These are phyloP conservation scores for Globisporangium megalacanthum DNA, from an alignment of 352 stramenopile genomes.

Conservation along the genomic window DNA sequence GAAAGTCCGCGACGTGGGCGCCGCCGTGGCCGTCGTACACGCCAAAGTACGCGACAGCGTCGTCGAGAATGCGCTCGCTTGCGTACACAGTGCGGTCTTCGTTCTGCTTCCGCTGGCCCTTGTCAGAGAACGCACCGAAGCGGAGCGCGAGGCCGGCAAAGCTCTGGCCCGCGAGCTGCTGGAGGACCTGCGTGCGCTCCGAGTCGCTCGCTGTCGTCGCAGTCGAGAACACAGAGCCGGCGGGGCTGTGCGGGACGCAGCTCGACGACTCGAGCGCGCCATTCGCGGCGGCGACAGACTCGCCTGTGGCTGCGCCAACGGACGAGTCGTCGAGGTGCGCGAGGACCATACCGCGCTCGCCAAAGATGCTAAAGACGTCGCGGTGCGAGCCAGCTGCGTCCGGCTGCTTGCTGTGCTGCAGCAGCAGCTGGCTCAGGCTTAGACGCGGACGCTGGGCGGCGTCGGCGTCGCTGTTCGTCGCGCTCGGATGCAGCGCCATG, in stretches of 20 bases:
- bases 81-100: slow-evolving; percentile 63
- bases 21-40: slow-evolving; percentile 83
- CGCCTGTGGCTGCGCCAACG: slow-evolving; percentile 9
- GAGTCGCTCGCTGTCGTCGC: slow-evolving; percentile 70
- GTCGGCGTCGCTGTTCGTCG: slow-evolving; percentile 10
- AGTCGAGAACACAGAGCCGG: slow-evolving; percentile 66
- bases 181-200: slow-evolving; percentile 57
- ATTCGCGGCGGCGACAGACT: slow-evolving; percentile 1
- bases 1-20: slow-evolving; percentile 55
- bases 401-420: slow-evolving; percentile 46
- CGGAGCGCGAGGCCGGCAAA: slow-evolving; percentile 47
- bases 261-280: slow-evolving; percentile 12
- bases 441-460: slow-evolving; percentile 22
- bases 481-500: slow-evolving; percentile 14
- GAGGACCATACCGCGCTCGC: slow-evolving; percentile 66
- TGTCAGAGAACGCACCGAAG: slow-evolving; percentile 72
- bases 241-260: slow-evolving; percentile 47
- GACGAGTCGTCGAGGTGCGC: slow-evolving; percentile 22
- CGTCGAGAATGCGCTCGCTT: slow-evolving; percentile 40
- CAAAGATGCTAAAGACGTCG: slow-evolving; percentile 86
- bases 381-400: slow-evolving; percentile 41
- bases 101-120: slow-evolving; percentile 66
- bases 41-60: slow-evolving; percentile 76
- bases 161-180: slow-evolving; percentile 42
- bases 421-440: slow-evolving; percentile 52